Conservation (phyloP, 495 filamentous ascomycete species). For the Xylaria nigripes region DNA sequence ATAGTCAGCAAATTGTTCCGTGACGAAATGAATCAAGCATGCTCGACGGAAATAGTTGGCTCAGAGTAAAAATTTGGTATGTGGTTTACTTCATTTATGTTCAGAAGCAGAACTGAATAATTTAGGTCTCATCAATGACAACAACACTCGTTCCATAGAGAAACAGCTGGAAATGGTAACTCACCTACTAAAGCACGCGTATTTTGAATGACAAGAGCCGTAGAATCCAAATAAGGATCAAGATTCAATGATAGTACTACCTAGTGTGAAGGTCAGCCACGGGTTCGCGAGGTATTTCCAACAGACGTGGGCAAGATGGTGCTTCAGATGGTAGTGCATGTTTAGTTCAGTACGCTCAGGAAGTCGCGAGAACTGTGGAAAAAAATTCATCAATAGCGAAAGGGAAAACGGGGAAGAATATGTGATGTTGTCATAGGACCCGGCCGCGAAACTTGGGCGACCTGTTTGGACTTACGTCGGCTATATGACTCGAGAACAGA, state of each 20-base stretch:
- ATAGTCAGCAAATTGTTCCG: constrained; percentile 4
- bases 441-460: constrained; percentile 20
- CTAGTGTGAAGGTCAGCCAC: constrained; percentile 2
- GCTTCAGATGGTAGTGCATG: constrained; percentile 99
- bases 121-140: constrained; percentile 65
- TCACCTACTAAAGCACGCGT: constrained; percentile 10
- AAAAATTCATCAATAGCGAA: constrained; percentile 26
- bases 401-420: constrained; percentile 38
- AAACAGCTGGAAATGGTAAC: constrained; percentile 6
- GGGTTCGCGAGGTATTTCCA: background rate
- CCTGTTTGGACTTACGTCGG: constrained; percentile 2
- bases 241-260: no score
- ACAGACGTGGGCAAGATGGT: constrained; percentile 9
- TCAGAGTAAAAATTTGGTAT: constrained; percentile 67
- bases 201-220: background rate
- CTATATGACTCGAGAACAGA: background rate
- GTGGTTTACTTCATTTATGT: constrained; percentile 68
- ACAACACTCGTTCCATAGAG: constrained; percentile 4
- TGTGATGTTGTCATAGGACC: constrained; percentile 47
- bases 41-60: constrained; percentile 4
- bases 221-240: background rate
- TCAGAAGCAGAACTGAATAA: constrained; percentile 96
- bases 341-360: constrained; percentile 84
- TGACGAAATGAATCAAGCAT: background rate
- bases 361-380: constrained; percentile 56